Conservation (phyloP, 805 yeast species). For the Nakazawaea populi region DNA sequence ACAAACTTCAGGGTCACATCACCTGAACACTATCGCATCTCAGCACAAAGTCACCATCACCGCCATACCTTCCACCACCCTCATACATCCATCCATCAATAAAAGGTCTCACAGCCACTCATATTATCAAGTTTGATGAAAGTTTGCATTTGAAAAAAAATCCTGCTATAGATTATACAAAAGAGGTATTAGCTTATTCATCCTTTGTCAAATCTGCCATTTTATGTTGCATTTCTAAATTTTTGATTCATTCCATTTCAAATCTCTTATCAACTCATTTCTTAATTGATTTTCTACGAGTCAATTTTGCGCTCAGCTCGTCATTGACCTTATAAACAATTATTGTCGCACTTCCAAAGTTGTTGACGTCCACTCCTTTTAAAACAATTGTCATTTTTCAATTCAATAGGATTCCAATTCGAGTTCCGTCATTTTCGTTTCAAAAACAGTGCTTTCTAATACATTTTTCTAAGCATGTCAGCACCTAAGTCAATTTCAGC, state of each 20-base stretch:
- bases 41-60: neutral
- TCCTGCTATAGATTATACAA: neutral
- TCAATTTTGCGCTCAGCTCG: neutral
- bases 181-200: constrained; percentile 6
- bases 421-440: neutral
- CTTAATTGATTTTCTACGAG: neutral
- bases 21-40: neutral
- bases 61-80: neutral
- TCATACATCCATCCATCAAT: neutral
- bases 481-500: neutral
- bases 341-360: constrained; percentile 1
- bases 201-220: neutral
- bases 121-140: neutral
- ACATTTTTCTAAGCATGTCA: neutral
- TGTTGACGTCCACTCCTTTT: constrained; percentile 13
- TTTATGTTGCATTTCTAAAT: neutral
- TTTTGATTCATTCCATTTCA: neutral
- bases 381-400: neutral
- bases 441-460: neutral
- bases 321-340: neutral
- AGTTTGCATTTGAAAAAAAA: neutral
- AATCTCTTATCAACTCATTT: neutral
- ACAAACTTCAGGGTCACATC: neutral
- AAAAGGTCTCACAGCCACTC: neutral
- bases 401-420: neutral